These are phyloP conservation scores for Mesembryanthemum crystallinum DNA, from an alignment of 148 eudicot genomes.

Conservation along the genomic window DNA sequence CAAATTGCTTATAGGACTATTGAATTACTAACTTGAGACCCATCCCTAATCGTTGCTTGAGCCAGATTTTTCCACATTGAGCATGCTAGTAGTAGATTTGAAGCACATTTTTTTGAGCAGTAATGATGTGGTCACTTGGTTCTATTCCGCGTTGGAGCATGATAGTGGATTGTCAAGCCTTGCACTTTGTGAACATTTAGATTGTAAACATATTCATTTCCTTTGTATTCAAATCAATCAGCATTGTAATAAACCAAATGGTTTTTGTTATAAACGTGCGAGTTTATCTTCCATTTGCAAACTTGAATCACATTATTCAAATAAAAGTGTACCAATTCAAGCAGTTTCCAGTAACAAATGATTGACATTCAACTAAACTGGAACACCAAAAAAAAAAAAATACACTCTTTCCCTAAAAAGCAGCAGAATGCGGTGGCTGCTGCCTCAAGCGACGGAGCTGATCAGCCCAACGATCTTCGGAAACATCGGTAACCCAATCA, in stretches of 20 bases:
- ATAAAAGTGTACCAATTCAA: not conserved
- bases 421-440: slow-evolving; percentile 26
- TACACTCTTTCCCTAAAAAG: too few species aligned
- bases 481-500: slow-evolving; percentile 49
- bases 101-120: not conserved
- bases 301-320: not conserved
- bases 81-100: not conserved
- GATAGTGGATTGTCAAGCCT: too few species aligned
- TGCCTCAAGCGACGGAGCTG: slow-evolving; percentile 46
- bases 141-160: not conserved
- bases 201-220: not conserved
- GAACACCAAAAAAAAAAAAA: too few species aligned
- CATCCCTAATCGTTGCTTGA: not conserved
- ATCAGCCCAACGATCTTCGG: slow-evolving; percentile 65
- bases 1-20: not conserved
- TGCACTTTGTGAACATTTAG: too few species aligned
- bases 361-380: too few species aligned
- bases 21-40: not conserved
- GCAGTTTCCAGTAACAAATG: too few species aligned
- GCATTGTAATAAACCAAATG: not conserved
- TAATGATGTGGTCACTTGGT: too few species aligned
- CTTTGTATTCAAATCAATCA: not conserved
- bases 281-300: not conserved
- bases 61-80: not conserved
- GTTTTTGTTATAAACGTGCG: not conserved